Conservation (phyloP, 306 rosid genomes). For the Glycine soja region DNA sequence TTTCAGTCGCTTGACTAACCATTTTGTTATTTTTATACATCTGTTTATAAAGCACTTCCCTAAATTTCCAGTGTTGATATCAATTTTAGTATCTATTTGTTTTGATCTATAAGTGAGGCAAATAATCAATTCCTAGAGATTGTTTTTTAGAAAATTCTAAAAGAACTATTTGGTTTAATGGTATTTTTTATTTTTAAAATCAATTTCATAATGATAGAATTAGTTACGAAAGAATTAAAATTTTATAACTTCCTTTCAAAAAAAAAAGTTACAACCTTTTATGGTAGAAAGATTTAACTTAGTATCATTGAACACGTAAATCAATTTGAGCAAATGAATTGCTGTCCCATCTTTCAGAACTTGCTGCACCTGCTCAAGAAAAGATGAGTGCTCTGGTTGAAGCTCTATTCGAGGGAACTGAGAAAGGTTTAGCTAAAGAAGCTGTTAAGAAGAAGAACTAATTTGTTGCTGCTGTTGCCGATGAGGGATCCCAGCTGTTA, state of each 20-base stretch:
- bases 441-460: conserved; percentile 53
- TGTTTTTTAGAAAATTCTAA: too few relatives aligned
- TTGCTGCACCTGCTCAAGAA: conserved; percentile 57
- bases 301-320: too few relatives aligned
- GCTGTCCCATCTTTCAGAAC: conserved; percentile 43
- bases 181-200: neutral
- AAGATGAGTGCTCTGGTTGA: conserved; percentile 60
- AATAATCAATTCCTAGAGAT: neutral
- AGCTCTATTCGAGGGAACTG: conserved; percentile 54
- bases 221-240: neutral
- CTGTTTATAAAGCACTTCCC: too few relatives aligned
- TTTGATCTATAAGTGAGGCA: neutral
- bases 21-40: too few relatives aligned
- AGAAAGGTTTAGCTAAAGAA: conserved; percentile 66
- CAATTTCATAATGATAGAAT: neutral
- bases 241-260: neutral
- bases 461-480: conserved; percentile 57
- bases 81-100: too few relatives aligned
- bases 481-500: conserved; percentile 53
- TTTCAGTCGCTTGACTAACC: too few relatives aligned
- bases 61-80: too few relatives aligned
- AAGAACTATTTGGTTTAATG: neutral
- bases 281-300: neutral
- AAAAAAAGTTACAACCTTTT: neutral
- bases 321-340: conserved; percentile 46